phyloP scores from a whole-genome alignment of 495 filamentous ascomycete species.

The Aspergillus conjunctus region DNA sequence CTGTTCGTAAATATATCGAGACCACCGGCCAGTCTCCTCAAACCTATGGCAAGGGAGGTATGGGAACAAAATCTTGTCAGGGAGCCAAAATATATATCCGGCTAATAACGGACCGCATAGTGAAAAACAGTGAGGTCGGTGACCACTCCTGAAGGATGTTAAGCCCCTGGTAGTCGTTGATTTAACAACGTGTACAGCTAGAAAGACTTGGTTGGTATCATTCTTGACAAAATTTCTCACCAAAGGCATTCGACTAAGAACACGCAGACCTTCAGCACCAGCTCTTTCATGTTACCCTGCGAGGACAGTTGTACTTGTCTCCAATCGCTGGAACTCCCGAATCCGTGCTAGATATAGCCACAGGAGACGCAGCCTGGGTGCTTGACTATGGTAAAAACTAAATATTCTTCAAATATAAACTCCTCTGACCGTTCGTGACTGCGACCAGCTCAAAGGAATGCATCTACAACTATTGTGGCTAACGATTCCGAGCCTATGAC shows the following conservation, averaged over 20 bases:
- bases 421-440: neutral
- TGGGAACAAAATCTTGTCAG: too few relatives aligned
- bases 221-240: neutral
- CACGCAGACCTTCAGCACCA: constrained; percentile 11
- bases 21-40: neutral
- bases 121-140: too few relatives aligned
- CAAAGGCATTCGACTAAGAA: neutral
- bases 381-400: constrained; percentile 10
- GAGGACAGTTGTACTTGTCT: neutral
- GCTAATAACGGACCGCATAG: neutral
- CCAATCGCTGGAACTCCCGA: neutral
- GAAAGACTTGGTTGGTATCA: neutral
- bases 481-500: neutral
- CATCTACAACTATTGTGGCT: neutral
- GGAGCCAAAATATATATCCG: too few relatives aligned
- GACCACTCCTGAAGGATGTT: too few relatives aligned
- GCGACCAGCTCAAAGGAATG: neutral
- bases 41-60: neutral
- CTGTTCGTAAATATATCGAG: neutral
- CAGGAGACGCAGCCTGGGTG: constrained; percentile 12
- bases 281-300: constrained; percentile 15
- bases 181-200: neutral
- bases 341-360: constrained; percentile 6
- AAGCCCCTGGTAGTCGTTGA: neutral
- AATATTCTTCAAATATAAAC: too few relatives aligned